Evolutionary conservation across 768 basidiomycete species (phyloP).

Genomic region (Lactarius hengduanensis): DNA sequence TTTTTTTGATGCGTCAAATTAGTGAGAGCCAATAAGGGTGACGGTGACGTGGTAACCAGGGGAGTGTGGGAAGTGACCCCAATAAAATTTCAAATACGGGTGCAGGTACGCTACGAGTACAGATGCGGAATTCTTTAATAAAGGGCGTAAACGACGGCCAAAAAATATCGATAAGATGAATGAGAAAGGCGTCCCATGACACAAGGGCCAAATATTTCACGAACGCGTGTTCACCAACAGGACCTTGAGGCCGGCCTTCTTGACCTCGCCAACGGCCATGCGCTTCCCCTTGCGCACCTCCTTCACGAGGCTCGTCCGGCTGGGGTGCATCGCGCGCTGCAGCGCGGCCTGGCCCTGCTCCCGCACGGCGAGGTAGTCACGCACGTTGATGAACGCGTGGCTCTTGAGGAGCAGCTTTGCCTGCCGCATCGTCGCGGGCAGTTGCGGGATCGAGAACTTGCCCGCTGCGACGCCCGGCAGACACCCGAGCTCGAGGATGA

Average conservation of each 20-base stretch:
- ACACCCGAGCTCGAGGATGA: slow-evolving; percentile 71
- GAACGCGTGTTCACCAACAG: slow-evolving; percentile 46
- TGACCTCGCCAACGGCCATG: slow-evolving; percentile 56
- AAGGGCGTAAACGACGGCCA: neutral
- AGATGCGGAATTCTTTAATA: neutral
- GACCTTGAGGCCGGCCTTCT: slow-evolving; percentile 57
- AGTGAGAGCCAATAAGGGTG: neutral
- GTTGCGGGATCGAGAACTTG: slow-evolving; percentile 40
- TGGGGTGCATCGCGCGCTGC: slow-evolving; percentile 60
- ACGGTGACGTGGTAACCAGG: neutral
- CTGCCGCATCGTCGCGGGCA: slow-evolving; percentile 60
- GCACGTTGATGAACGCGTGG: slow-evolving; percentile 66
- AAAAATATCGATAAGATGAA: neutral
- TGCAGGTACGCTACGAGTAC: neutral
- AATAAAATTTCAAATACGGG: neutral
- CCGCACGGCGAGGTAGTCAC: slow-evolving; percentile 69
- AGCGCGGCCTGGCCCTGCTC: slow-evolving; percentile 61
- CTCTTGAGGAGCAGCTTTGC: slow-evolving; percentile 69
- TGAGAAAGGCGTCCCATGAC: neutral
- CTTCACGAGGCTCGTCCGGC: slow-evolving; percentile 57
- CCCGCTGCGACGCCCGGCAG: slow-evolving; percentile 33
- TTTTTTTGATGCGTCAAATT: no score
- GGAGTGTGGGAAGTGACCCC: neutral
- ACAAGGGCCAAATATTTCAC: slow-evolving; percentile 1
- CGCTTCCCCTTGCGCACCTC: slow-evolving; percentile 48